A percentile compares a stretch with the other conserved stretches of the same genome.
Evolutionary conservation across 129 eudicot species (phyloP).

Genomic region (Saussurea involucrata): DNA sequence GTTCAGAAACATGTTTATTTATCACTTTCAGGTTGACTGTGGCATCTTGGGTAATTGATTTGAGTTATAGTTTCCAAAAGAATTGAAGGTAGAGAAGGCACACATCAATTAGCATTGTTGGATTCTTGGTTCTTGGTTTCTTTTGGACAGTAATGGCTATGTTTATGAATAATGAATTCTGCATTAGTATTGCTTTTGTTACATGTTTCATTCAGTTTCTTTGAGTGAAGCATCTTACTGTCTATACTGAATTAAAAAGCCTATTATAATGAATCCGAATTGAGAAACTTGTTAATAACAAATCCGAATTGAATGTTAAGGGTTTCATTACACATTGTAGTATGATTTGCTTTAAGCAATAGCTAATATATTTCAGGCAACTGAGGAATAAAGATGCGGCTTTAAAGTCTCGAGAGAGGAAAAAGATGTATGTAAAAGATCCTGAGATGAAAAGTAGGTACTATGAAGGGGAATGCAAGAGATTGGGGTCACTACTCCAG

Average conservation of each 20-base stretch:
- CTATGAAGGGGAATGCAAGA: constrained; percentile 80
- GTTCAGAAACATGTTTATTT: no score
- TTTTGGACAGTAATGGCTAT: background rate
- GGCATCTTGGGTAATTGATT: no score
- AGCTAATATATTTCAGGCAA: constrained; percentile 47
- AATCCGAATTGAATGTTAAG: background rate
- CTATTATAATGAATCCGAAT: background rate
- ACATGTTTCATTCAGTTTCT: background rate
- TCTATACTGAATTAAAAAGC: no score
- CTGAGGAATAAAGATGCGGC: constrained; percentile 91
- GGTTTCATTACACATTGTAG: background rate
- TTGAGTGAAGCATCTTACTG: background rate
- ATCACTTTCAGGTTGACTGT: no score
- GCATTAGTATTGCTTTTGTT: no score
- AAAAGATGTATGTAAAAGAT: constrained; percentile 71
- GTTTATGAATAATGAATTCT: background rate
- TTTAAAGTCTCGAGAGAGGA: constrained; percentile 82
- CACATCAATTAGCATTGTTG: background rate
- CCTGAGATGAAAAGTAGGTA: constrained; percentile 88
- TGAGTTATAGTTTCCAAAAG: background rate
- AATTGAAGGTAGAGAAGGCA: background rate
- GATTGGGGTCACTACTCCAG: constrained; percentile 77
- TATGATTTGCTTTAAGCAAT: background rate
- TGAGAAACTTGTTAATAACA: background rate
- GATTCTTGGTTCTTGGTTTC: background rate